phyloP scores from a whole-genome alignment of 2,329 filamentous ascomycete genomes.

The Chaetomium sp. region DNA sequence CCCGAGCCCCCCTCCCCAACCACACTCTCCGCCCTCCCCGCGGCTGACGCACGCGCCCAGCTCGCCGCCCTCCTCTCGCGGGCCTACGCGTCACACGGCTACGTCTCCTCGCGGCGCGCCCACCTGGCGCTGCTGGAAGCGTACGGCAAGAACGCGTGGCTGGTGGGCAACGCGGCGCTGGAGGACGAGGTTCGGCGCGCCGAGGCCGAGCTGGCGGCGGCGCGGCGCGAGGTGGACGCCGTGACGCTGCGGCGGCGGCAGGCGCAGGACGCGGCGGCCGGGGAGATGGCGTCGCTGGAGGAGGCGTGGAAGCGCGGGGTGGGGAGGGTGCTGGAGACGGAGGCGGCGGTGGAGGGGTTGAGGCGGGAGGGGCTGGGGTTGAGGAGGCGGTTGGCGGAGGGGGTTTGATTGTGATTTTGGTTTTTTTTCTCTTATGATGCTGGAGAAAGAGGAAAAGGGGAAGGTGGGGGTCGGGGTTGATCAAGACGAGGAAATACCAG shows the following conservation, averaged over 20 bases:
- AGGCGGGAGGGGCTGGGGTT: slow-evolving; percentile 66
- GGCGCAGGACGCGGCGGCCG: slow-evolving; percentile 69
- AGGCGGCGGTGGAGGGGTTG: slow-evolving; percentile 78
- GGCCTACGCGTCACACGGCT: slow-evolving; percentile 54
- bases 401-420: neutral
- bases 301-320: slow-evolving; percentile 79
- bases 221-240: slow-evolving; percentile 69
- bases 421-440: neutral
- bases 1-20: slow-evolving; percentile 49
- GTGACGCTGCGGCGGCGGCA: slow-evolving; percentile 70
- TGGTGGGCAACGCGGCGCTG: slow-evolving; percentile 78
- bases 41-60: slow-evolving; percentile 31
- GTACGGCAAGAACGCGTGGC: slow-evolving; percentile 88
- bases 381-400: slow-evolving; percentile 47
- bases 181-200: slow-evolving; percentile 70
- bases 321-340: slow-evolving; percentile 78
- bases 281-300: slow-evolving; percentile 70
- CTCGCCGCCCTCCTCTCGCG: slow-evolving; percentile 66
- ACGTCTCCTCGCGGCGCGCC: slow-evolving; percentile 53
- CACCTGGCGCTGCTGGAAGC: slow-evolving; percentile 74
- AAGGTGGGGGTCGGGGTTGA: neutral
- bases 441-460: neutral
- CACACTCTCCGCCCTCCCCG: slow-evolving; percentile 39
- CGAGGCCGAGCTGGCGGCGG: slow-evolving; percentile 72
- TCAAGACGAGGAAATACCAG: neutral